Evolutionary conservation across 192 early-diverging fungal genomes (phyloP).

Genomic region (Spizellomyces sp.): DNA sequence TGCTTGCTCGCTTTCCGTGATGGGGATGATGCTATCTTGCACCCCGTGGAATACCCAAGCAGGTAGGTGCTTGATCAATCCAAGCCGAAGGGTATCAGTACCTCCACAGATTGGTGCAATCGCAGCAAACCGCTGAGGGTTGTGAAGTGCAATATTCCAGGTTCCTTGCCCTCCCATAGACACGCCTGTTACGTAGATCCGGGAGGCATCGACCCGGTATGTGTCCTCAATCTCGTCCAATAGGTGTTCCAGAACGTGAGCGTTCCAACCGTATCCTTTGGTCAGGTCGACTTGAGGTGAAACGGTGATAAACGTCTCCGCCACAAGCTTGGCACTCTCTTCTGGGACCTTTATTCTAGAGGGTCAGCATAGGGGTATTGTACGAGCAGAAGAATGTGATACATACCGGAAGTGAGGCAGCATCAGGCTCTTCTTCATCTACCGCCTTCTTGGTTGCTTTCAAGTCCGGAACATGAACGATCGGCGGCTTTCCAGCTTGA

Average conservation of each 20-base stretch:
- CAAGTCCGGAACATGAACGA: not conserved
- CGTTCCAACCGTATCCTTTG: conserved; percentile 13
- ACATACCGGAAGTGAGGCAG: conserved; percentile 3
- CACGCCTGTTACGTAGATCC: conserved; percentile 10
- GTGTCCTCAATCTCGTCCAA: conserved; percentile 3
- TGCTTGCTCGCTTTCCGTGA: conserved; percentile 6
- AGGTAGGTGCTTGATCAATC: conserved; percentile 11
- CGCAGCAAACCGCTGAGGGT: conserved; percentile 2
- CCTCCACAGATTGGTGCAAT: conserved; percentile 17
- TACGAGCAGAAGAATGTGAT: not conserved
- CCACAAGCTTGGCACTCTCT: conserved; percentile 7
- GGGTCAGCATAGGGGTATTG: not conserved
- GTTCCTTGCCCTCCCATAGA: conserved; percentile 16
- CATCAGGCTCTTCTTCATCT: conserved; percentile 5
- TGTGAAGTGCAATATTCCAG: conserved; percentile 5
- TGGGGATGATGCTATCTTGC: conserved; percentile 2
- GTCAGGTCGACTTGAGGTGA: conserved; percentile 8
- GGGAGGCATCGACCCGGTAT: conserved; percentile 6
- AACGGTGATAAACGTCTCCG: conserved; percentile 12
- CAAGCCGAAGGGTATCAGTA: not conserved
- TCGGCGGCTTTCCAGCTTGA: not conserved
- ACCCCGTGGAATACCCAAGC: conserved; percentile 12
- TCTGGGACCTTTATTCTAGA: not conserved
- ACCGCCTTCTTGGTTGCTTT: not conserved
- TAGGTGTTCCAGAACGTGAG: not conserved